A percentile compares a stretch with the other conserved stretches of the same genome.
Conservation (phyloP, 176 grass and related monocot genomes). For the Rhynchospora pubera region DNA sequence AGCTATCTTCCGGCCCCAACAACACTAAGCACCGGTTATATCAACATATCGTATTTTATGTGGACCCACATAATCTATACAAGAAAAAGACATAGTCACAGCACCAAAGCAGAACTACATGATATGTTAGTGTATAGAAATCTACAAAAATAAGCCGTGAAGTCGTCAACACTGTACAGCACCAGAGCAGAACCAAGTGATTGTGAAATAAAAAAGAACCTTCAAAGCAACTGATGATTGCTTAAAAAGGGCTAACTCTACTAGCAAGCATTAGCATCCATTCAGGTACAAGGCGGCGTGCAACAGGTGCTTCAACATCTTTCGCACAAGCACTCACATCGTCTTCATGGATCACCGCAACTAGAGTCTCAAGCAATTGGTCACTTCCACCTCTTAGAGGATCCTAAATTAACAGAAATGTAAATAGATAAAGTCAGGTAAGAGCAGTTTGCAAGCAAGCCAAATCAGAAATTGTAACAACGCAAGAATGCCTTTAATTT, state of each 20-base stretch:
- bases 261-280: slow-evolving; percentile 70
- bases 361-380: slow-evolving; percentile 71
- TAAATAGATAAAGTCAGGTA: not conserved
- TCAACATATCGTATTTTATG: not conserved
- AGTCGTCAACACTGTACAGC: not conserved
- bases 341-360: slow-evolving; percentile 38
- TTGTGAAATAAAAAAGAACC: not conserved
- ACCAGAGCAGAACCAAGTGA: not conserved
- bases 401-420: no score
- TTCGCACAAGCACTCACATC: slow-evolving; percentile 18
- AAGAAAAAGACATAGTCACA: not conserved
- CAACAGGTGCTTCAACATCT: slow-evolving; percentile 31
- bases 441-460: not conserved
- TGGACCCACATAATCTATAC: not conserved
- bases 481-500: not conserved
- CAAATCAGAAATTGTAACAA: not conserved
- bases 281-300: slow-evolving; percentile 87
- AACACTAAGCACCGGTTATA: not conserved
- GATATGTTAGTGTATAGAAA: not conserved
- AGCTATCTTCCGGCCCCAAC: not conserved
- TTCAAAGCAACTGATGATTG: not conserved
- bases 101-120: not conserved
- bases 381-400: slow-evolving; percentile 86
- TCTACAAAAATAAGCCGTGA: not conserved
- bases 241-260: slow-evolving; percentile 84